Conservation (phyloP, 495 filamentous ascomycete genomes). For the Cercophora sp. region DNA sequence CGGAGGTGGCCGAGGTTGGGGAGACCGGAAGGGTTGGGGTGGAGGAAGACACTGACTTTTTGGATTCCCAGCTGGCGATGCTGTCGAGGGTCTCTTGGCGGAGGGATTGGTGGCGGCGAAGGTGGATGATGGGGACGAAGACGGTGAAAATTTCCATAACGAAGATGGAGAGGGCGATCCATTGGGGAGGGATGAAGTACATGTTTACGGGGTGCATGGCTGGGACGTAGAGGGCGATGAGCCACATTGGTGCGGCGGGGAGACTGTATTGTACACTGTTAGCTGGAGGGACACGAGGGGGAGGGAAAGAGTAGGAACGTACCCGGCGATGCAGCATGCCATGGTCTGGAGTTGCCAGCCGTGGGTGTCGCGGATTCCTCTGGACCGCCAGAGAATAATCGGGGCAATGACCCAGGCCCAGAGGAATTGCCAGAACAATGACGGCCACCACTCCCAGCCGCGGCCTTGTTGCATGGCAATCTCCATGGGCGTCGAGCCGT, state of each 20-base stretch:
- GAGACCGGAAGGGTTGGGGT: constrained; percentile 11
- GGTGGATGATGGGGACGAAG: constrained; percentile 41
- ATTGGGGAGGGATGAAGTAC: constrained; percentile 47
- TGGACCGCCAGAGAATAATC: constrained; percentile 38
- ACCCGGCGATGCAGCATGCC: constrained; percentile 54
- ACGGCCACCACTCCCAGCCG: constrained; percentile 69
- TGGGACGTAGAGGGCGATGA: constrained; percentile 56
- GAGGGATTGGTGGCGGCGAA: constrained; percentile 23
- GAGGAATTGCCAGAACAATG: constrained; percentile 58
- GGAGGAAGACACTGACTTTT: constrained; percentile 17
- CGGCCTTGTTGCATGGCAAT: constrained; percentile 38
- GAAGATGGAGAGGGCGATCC: constrained; percentile 39
- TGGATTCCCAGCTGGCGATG: constrained; percentile 30
- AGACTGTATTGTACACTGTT: constrained; percentile 42
- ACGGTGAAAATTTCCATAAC: constrained; percentile 51
- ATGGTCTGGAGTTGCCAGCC: constrained; percentile 67
- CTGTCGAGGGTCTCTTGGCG: constrained; percentile 27
- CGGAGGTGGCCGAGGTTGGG: constrained; percentile 19
- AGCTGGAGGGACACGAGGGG: not conserved
- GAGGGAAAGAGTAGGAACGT: constrained; percentile 14
- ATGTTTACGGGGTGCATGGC: constrained; percentile 51
- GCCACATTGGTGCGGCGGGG: constrained; percentile 63
- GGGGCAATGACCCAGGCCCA: constrained; percentile 58
- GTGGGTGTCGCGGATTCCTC: constrained; percentile 58
- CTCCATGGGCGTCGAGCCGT: constrained; percentile 45